These are phyloP conservation scores for Cyberlindnera galapagoensis DNA, from an alignment of 805 yeast species.

Conservation along the genomic window DNA sequence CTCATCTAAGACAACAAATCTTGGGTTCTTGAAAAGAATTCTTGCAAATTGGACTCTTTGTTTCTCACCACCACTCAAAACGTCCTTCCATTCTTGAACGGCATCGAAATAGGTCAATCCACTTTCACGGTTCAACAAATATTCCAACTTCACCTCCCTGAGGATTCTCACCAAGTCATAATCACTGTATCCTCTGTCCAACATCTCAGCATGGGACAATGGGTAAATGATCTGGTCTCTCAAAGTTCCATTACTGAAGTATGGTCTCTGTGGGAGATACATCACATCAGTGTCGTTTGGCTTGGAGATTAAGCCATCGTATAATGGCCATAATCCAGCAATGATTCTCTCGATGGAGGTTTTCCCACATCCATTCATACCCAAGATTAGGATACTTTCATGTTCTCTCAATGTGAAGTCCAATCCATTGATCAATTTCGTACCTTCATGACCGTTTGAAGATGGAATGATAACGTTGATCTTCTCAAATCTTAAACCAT, in stretches of 20 bases:
- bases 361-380: slow-evolving; percentile 88
- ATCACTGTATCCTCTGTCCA: slow-evolving; percentile 65
- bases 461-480: slow-evolving; percentile 80
- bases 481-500: slow-evolving; percentile 77
- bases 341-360: slow-evolving; percentile 77
- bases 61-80: slow-evolving; percentile 94
- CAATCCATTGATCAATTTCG: slow-evolving; percentile 54
- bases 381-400: slow-evolving; percentile 72
- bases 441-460: slow-evolving; percentile 50
- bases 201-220: slow-evolving; percentile 67
- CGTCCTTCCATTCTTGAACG: slow-evolving; percentile 74
- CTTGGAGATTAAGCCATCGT: slow-evolving; percentile 73
- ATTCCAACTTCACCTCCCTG: slow-evolving; percentile 72
- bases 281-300: slow-evolving; percentile 66
- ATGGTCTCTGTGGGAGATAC: slow-evolving; percentile 82
- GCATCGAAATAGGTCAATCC: slow-evolving; percentile 41
- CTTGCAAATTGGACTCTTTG: slow-evolving; percentile 88
- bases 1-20: slow-evolving; percentile 81
- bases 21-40: slow-evolving; percentile 71
- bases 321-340: slow-evolving; percentile 90
- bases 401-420: slow-evolving; percentile 44
- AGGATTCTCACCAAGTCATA: slow-evolving; percentile 60
- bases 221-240: slow-evolving; percentile 93
- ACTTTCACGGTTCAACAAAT: slow-evolving; percentile 59
- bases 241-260: slow-evolving; percentile 75